Evolutionary conservation across 805 yeast species (phyloP).

Genomic region (Wickerhamomyces strasburgensis): DNA sequence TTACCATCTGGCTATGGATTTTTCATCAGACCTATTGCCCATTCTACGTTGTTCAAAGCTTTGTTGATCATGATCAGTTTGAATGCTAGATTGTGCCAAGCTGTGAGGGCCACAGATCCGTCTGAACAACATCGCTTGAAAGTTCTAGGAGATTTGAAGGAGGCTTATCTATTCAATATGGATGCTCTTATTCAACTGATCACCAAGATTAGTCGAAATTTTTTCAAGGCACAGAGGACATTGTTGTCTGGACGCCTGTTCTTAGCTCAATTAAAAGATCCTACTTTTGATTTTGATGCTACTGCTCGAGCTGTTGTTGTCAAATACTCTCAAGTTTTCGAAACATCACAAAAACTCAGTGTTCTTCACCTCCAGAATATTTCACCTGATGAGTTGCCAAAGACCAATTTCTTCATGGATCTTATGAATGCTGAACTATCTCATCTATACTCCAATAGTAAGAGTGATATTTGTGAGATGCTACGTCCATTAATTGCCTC

Average conservation of each 20-base stretch:
- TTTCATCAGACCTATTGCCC: conserved; percentile 34
- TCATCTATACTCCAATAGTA: conserved; percentile 9
- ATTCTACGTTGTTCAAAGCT: conserved; percentile 11
- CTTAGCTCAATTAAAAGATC: conserved; percentile 13
- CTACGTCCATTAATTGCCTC: conserved; percentile 13
- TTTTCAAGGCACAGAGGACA: conserved; percentile 18
- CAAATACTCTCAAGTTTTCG: not conserved
- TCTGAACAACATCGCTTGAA: conserved; percentile 7
- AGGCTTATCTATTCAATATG: conserved; percentile 6
- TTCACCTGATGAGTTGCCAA: conserved; percentile 18
- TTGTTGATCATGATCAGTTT: conserved; percentile 9
- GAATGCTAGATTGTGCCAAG: conserved; percentile 16
- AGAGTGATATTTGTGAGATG: conserved; percentile 12
- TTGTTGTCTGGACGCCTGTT: conserved; percentile 14
- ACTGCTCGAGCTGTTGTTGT: conserved; percentile 4
- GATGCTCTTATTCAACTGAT: conserved; percentile 15
- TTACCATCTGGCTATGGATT: conserved; percentile 36
- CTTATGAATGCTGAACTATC: conserved; percentile 14
- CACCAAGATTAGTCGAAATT: conserved; percentile 8
- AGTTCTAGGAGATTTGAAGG: conserved; percentile 10
- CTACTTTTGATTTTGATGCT: conserved; percentile 17
- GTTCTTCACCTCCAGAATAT: conserved; percentile 9
- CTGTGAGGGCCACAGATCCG: conserved; percentile 10
- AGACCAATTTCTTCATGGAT: conserved; percentile 11
- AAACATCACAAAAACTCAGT: not conserved